Evolutionary conservation across 768 basidiomycete genomes (phyloP).

Genomic region (Vararia minispora): DNA sequence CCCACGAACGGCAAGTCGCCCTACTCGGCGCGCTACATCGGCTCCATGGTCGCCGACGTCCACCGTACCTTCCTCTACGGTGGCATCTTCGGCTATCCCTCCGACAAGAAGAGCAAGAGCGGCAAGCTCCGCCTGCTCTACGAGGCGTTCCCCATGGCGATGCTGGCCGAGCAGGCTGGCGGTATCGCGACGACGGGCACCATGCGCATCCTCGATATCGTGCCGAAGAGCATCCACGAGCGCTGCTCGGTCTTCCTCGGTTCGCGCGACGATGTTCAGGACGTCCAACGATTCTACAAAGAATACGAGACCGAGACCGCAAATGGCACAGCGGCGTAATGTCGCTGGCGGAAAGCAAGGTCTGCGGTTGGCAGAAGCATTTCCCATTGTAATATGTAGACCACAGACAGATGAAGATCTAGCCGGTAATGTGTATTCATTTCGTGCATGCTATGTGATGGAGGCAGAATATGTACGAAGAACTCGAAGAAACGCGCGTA

Average conservation of each 20-base stretch:
- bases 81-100: conserved; percentile 97
- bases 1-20: conserved; percentile 70
- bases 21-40: conserved; percentile 89
- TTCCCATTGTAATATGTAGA: too few relatives aligned
- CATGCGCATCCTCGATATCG: conserved; percentile 86
- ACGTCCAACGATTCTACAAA: conserved; percentile 80
- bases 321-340: conserved; percentile 1
- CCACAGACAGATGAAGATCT: too few relatives aligned
- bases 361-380: too few relatives aligned
- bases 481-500: too few relatives aligned
- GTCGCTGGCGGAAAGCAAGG: too few relatives aligned
- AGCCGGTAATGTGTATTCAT: too few relatives aligned
- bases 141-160: conserved; percentile 98
- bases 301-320: conserved; percentile 10
- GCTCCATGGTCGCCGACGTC: conserved; percentile 98
- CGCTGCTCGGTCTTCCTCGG: conserved; percentile 91
- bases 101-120: conserved; percentile 94
- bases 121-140: conserved; percentile 94
- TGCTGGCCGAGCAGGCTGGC: conserved; percentile 89
- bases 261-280: conserved; percentile 84
- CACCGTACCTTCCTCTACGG: conserved; percentile 95
- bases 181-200: conserved; percentile 94
- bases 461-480: too few relatives aligned
- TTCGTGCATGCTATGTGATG: too few relatives aligned
- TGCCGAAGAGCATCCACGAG: conserved; percentile 81